Evolutionary conservation across 331 rosid genomes (phyloP).

Genomic region (Prunus yedoensis): DNA sequence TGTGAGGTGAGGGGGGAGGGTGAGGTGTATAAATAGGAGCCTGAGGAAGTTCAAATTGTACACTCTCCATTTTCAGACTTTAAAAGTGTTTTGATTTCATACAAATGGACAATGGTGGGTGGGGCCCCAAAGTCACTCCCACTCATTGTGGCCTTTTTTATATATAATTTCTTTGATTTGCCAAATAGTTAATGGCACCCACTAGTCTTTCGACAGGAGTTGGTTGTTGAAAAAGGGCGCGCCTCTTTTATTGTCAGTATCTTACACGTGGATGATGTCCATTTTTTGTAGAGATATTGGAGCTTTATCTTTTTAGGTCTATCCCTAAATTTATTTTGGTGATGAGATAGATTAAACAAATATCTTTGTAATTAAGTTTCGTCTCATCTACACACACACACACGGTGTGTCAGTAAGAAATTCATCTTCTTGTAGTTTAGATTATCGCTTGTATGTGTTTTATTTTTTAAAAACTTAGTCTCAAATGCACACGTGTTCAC

Average conservation of each 20-base stretch:
- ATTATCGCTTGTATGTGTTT: not conserved
- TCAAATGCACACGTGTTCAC: slow-evolving; percentile 43
- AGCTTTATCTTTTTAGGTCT: not conserved
- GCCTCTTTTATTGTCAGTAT: slow-evolving; percentile 34
- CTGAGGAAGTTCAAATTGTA: slow-evolving; percentile 26
- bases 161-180: not conserved
- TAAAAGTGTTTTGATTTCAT: not conserved
- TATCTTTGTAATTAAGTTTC: no score
- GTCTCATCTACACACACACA: no score
- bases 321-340: no score
- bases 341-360: no score
- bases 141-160: not conserved
- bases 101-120: slow-evolving; percentile 20
- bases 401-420: no score
- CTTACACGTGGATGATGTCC: slow-evolving; percentile 39
- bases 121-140: not conserved
- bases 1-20: slow-evolving; percentile 1
- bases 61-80: not conserved
- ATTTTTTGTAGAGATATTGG: slow-evolving; percentile 23
- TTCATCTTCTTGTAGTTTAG: accelerated
- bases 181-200: slow-evolving; percentile 11
- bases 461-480: not conserved
- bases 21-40: slow-evolving; percentile 27
- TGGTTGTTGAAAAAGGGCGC: slow-evolving; percentile 35
- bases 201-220: slow-evolving; percentile 24